phyloP scores from a whole-genome alignment of 257 asterid genomes.

The Nicotiana paniculata region DNA sequence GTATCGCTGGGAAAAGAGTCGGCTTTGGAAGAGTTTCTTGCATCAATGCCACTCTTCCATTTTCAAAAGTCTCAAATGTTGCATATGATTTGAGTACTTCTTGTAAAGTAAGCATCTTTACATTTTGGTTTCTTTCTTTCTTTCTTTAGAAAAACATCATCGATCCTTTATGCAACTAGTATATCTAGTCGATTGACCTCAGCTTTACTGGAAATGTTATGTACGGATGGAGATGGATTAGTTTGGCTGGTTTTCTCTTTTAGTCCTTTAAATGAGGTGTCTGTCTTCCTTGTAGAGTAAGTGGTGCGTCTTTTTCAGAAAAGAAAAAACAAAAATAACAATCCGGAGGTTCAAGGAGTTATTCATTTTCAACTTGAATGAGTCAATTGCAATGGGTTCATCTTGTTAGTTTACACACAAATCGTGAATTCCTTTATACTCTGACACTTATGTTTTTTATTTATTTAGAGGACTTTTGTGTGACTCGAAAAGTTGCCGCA shows the following conservation, averaged over 20 bases:
- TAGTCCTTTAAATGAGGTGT: neutral
- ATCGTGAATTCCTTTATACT: neutral
- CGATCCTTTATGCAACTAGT: neutral
- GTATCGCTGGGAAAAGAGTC: conserved; percentile 58
- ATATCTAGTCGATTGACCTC: neutral
- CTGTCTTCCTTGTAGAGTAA: too few relatives aligned
- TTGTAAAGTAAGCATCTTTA: conserved; percentile 49
- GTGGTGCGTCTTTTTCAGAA: too few relatives aligned
- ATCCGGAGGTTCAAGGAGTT: too few relatives aligned
- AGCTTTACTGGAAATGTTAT: neutral
- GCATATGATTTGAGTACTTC: conserved; percentile 56
- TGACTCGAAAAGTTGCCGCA: too few relatives aligned
- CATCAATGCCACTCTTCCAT: conserved; percentile 77
- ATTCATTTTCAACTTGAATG: neutral
- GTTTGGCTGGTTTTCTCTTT: neutral
- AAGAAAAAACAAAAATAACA: too few relatives aligned
- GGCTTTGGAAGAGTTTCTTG: conserved; percentile 82
- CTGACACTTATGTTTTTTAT: neutral
- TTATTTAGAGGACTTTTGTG: neutral
- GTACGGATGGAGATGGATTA: neutral
- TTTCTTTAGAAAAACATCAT: neutral
- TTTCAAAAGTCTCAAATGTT: conserved; percentile 35
- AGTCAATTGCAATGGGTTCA: neutral
- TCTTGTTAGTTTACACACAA: neutral
- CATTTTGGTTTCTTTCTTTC: neutral